Conservation (phyloP, 1,284 basidiomycete genomes). For the Tylopilus sp. region DNA sequence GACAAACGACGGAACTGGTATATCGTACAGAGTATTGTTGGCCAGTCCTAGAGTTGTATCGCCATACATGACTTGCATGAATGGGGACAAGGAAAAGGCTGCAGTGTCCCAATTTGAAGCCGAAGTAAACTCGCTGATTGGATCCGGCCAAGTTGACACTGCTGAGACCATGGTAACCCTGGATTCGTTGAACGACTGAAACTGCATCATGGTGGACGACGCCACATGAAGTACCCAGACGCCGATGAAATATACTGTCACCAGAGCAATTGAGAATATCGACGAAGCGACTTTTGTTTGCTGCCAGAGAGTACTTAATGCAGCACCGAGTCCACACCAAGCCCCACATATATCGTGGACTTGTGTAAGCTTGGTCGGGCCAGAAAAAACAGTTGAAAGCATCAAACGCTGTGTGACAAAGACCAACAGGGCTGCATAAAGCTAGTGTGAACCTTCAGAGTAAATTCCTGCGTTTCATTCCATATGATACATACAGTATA, state of each 20-base stretch:
- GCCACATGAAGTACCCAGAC: background rate
- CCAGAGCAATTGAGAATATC: background rate
- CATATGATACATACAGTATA: background rate
- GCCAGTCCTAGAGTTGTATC: background rate
- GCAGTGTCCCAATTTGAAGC: background rate
- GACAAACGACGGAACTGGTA: background rate
- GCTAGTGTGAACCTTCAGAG: background rate
- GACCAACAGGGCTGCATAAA: slow-evolving; percentile 4
- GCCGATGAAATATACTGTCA: slow-evolving; percentile 1
- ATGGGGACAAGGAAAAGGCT: background rate
- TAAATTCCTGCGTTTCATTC: background rate
- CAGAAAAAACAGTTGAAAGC: background rate
- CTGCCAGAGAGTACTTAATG: slow-evolving; percentile 2
- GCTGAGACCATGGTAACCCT: background rate
- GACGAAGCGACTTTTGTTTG: slow-evolving; percentile 5
- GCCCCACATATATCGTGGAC: background rate
- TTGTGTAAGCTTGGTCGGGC: background rate
- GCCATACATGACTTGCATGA: background rate
- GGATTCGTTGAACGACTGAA: background rate
- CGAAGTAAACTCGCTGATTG: background rate
- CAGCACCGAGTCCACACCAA: slow-evolving; percentile 3
- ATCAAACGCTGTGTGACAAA: background rate
- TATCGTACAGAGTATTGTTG: slow-evolving; percentile 1
- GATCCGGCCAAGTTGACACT: background rate
- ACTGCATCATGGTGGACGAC: slow-evolving; percentile 1